Conservation (phyloP, 441 rosid genomes). For the Arabidopsis hybrid region DNA sequence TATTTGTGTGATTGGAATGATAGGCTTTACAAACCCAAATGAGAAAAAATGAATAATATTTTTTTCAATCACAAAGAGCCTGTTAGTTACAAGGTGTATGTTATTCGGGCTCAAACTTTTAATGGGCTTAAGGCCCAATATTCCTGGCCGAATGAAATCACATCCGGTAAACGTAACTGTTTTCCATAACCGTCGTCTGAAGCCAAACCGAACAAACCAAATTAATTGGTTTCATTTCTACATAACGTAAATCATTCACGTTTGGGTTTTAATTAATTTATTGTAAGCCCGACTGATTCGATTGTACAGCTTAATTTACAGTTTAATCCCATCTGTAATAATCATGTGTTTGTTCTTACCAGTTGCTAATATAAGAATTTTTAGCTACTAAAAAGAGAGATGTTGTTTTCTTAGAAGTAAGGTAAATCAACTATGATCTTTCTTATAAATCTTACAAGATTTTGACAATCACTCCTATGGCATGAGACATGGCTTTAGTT, state of each 20-base stretch:
- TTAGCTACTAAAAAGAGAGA: too few relatives aligned
- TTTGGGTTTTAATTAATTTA: not conserved
- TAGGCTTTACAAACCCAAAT: not conserved
- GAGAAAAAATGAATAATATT: not conserved
- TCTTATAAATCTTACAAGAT: too few relatives aligned
- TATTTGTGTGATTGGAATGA: too few relatives aligned
- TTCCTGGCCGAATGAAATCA: not conserved
- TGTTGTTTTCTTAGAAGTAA: too few relatives aligned
- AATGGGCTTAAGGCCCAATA: constrained; percentile 13
- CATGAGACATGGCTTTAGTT: too few relatives aligned
- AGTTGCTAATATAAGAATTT: too few relatives aligned
- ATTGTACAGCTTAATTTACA: too few relatives aligned
- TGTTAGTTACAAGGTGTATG: not conserved
- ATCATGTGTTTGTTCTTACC: too few relatives aligned
- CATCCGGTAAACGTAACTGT: not conserved
- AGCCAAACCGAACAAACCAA: not conserved
- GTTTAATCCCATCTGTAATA: too few relatives aligned
- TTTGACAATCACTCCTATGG: too few relatives aligned
- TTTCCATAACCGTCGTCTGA: not conserved
- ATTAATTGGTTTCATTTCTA: not conserved
- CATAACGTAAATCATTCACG: not conserved
- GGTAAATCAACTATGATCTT: too few relatives aligned
- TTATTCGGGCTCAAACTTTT: not conserved
- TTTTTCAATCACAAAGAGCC: not conserved
- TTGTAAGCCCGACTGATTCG: too few relatives aligned